phyloP scores from a whole-genome alignment of 768 basidiomycete genomes.

The Termitomyces bulborhizus region DNA sequence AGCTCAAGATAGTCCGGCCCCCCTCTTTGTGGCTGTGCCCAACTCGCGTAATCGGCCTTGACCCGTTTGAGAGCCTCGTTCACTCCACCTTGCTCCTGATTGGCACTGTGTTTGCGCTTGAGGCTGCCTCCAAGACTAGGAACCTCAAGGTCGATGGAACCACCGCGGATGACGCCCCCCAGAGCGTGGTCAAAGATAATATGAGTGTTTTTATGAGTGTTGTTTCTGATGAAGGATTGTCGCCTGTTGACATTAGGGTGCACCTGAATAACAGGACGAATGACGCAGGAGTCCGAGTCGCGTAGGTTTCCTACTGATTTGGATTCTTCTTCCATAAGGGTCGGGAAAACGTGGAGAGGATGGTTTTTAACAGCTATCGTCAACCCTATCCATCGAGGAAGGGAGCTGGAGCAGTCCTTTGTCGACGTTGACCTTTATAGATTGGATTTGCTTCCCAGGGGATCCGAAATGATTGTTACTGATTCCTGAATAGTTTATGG shows the following conservation, averaged over 20 bases:
- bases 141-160: not conserved
- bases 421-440: not conserved
- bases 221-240: not conserved
- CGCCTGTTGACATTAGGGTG: not conserved
- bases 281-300: not conserved
- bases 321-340: not conserved
- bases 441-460: not conserved
- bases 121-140: not conserved
- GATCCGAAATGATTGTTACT: not conserved
- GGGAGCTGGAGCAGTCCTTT: no score
- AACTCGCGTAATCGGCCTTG: constrained; percentile 5
- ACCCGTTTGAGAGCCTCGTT: not conserved
- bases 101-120: constrained; percentile 3
- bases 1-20: constrained; percentile 6
- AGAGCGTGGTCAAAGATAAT: not conserved
- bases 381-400: not conserved
- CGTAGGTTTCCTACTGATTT: not conserved
- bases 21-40: not conserved
- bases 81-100: not conserved
- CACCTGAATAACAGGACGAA: not conserved
- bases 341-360: not conserved
- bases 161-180: not conserved
- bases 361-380: not conserved
- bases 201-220: not conserved
- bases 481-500: not conserved